Conservation (phyloP, 176 grass and related monocot species). For the Sorghum bicolor region Sorghum_bicolor_NCBIv3 NC_012872.2:53308001-53308500, state of each 20-base stretch:
- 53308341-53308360: background rate
- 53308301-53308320: too few relatives aligned
- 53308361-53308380: too few relatives aligned
- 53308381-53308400: too few relatives aligned
- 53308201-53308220: constrained; percentile 1
- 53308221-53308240: background rate
- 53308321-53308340: background rate
- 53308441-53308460: too few relatives aligned
- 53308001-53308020: background rate
- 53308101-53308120: constrained; percentile 54
- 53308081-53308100: constrained; percentile 60
- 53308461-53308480: too few relatives aligned
- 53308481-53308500: too few relatives aligned
- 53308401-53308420: too few relatives aligned
- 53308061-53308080: constrained; percentile 47
- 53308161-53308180: constrained; percentile 28
- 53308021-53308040: constrained; percentile 44
- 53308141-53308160: constrained; percentile 9
- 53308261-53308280: constrained; percentile 12
- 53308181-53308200: constrained; percentile 14
- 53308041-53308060: constrained; percentile 37
- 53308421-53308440: too few relatives aligned
- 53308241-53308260: background rate
- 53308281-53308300: background rate
- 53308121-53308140: constrained; percentile 58